phyloP scores from a whole-genome alignment of 352 stramenopile genomes.

The Phytopythium aichiense region DNA sequence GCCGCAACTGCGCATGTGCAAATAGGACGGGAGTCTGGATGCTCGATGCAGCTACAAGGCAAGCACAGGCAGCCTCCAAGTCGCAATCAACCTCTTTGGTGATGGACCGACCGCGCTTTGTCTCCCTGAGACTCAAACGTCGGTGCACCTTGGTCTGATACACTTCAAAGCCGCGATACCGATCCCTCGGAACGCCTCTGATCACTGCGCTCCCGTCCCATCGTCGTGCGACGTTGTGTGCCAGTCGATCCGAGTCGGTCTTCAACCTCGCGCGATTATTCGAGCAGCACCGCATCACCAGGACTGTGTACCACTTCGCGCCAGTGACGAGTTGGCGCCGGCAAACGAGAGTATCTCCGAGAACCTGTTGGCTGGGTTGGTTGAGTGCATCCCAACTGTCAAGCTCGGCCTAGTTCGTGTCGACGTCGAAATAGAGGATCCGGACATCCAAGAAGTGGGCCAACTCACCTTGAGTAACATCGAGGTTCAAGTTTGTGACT shows the following conservation, averaged over 20 bases:
- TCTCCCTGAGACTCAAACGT: not conserved
- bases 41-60: not conserved
- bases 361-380: not conserved
- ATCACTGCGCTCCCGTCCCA: not conserved
- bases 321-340: not conserved
- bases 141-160: not conserved
- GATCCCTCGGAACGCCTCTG: not conserved
- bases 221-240: not conserved
- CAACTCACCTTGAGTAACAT: not conserved
- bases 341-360: not conserved
- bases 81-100: not conserved
- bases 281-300: not conserved
- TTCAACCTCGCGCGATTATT: not conserved
- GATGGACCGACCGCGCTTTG: not conserved
- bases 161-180: not conserved
- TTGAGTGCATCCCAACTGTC: not conserved
- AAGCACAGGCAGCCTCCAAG: not conserved
- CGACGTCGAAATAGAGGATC: not conserved
- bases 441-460: not conserved
- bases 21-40: not conserved
- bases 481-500: not conserved
- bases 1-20: not conserved
- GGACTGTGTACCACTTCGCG: no score
- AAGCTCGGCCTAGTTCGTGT: not conserved
- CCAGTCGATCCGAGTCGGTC: not conserved